Percentiles rank a stretch among this genome's conserved stretches.
phyloP scores from a whole-genome alignment of 2,329 filamentous ascomycete species.

The Ophiostoma montium region DNA sequence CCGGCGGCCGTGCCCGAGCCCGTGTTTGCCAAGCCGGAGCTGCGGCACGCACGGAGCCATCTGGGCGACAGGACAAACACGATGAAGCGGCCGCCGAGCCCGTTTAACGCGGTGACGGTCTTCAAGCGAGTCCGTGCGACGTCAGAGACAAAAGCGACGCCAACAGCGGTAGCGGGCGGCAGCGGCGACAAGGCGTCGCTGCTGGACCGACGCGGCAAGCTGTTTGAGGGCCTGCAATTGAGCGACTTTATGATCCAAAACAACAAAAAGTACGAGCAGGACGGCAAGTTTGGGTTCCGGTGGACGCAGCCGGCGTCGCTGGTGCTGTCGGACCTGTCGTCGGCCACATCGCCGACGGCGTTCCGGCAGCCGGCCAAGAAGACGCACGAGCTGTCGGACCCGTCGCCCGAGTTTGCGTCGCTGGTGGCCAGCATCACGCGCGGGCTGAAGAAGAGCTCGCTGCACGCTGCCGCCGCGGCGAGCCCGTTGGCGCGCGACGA shows the following conservation, averaged over 20 bases:
- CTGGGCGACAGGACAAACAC: slow-evolving; percentile 24
- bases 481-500: slow-evolving; percentile 16
- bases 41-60: slow-evolving; percentile 43
- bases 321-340: slow-evolving; percentile 7
- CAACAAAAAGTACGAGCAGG: slow-evolving; percentile 44
- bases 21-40: slow-evolving; percentile 44
- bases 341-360: slow-evolving; percentile 12
- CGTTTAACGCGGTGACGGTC: slow-evolving; percentile 43
- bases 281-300: slow-evolving; percentile 37
- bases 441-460: slow-evolving; percentile 21
- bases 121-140: slow-evolving; percentile 40
- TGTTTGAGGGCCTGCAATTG: slow-evolving; percentile 42
- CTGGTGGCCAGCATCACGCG: slow-evolving; percentile 25
- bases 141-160: not conserved
- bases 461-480: slow-evolving; percentile 16
- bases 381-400: slow-evolving; percentile 7
- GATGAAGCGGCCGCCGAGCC: slow-evolving; percentile 39
- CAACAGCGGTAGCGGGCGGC: not conserved
- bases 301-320: slow-evolving; percentile 18
- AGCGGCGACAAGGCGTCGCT: not conserved
- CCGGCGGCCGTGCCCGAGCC: slow-evolving; percentile 4
- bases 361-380: slow-evolving; percentile 12
- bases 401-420: slow-evolving; percentile 14
- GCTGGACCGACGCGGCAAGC: slow-evolving; percentile 26
- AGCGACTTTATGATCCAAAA: slow-evolving; percentile 37